Percentiles rank a stretch among this genome's conserved stretches.
These are phyloP conservation scores for Aspergillus sclerotiicarbonarius DNA, from an alignment of 495 filamentous ascomycete species.

Conservation along the genomic window DNA sequence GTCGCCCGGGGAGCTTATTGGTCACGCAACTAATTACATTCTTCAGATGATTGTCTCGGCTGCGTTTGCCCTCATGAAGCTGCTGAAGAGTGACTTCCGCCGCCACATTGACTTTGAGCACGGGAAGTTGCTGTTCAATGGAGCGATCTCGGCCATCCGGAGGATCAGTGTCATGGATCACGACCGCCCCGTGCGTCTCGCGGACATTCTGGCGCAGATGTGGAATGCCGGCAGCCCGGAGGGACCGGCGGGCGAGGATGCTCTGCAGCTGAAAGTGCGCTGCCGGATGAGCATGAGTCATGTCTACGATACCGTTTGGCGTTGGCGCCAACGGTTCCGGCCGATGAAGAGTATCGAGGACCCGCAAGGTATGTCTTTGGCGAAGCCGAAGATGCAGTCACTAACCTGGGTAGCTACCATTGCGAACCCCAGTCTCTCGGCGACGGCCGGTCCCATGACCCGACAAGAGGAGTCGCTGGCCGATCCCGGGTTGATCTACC, in stretches of 20 bases:
- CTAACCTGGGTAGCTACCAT: constrained; percentile 26
- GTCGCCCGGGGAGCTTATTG: constrained; percentile 54
- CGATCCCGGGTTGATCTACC: constrained; percentile 32
- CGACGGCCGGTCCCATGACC: constrained; percentile 24
- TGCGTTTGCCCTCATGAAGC: constrained; percentile 80
- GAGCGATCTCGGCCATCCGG: constrained; percentile 73
- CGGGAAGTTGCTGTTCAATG: constrained; percentile 73
- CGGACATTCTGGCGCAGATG: constrained; percentile 50
- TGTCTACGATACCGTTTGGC: constrained; percentile 51
- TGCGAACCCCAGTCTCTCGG: constrained; percentile 31
- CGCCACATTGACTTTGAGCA: constrained; percentile 65
- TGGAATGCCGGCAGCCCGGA: constrained; percentile 44
- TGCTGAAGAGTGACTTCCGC: constrained; percentile 77
- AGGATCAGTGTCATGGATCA: constrained; percentile 79
- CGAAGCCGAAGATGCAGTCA: background rate
- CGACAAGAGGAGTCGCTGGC: constrained; percentile 32
- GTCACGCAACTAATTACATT: constrained; percentile 81
- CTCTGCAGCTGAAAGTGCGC: constrained; percentile 44
- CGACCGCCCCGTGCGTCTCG: constrained; percentile 66
- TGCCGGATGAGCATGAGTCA: constrained; percentile 54
- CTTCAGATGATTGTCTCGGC: constrained; percentile 91
- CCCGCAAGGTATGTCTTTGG: constrained; percentile 32
- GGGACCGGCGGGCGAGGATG: constrained; percentile 32
- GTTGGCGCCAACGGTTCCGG: constrained; percentile 47
- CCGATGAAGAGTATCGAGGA: constrained; percentile 43